Conservation (phyloP, 2,329 filamentous ascomycete species). For the Lomentospora prolificans region DNA sequence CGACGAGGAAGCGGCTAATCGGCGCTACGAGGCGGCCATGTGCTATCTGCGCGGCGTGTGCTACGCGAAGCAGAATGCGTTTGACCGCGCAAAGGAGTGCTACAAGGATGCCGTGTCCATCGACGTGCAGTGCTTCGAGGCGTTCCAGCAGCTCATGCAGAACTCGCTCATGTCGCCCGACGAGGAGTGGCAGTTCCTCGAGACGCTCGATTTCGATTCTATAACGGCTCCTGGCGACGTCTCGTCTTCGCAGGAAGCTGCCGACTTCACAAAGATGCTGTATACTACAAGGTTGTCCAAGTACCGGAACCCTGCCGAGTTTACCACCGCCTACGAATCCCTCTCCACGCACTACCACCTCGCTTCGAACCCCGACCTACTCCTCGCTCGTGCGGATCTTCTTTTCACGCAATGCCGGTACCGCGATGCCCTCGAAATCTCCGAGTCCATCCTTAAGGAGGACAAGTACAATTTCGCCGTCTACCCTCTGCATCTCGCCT, state of each 20-base stretch:
- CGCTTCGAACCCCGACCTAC: slow-evolving; percentile 74
- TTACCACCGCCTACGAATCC: slow-evolving; percentile 78
- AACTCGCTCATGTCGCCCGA: slow-evolving; percentile 85
- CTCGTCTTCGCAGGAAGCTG: slow-evolving; percentile 70
- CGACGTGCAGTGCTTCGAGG: slow-evolving; percentile 96
- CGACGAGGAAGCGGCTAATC: slow-evolving; percentile 60
- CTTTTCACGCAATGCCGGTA: slow-evolving; percentile 93
- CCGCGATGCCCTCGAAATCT: slow-evolving; percentile 74
- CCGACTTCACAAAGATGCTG: slow-evolving; percentile 88
- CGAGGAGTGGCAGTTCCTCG: slow-evolving; percentile 83
- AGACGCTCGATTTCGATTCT: slow-evolving; percentile 82
- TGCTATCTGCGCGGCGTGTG: slow-evolving; percentile 90
- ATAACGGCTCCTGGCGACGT: slow-evolving; percentile 53
- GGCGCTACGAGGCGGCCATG: slow-evolving; percentile 93
- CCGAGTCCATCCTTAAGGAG: slow-evolving; percentile 67
- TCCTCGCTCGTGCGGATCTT: slow-evolving; percentile 81
- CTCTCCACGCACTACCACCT: slow-evolving; percentile 91
- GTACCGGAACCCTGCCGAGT: slow-evolving; percentile 77
- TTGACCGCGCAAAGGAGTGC: slow-evolving; percentile 93
- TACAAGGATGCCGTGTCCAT: slow-evolving; percentile 97
- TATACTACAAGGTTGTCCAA: slow-evolving; percentile 95
- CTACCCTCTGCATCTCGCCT: slow-evolving; percentile 85
- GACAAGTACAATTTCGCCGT: slow-evolving; percentile 86
- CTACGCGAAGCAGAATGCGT: slow-evolving; percentile 94
- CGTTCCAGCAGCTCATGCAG: slow-evolving; percentile 95